phyloP scores from a whole-genome alignment of 1,139 yeast genomes.

The Candida glucosophila region DNA sequence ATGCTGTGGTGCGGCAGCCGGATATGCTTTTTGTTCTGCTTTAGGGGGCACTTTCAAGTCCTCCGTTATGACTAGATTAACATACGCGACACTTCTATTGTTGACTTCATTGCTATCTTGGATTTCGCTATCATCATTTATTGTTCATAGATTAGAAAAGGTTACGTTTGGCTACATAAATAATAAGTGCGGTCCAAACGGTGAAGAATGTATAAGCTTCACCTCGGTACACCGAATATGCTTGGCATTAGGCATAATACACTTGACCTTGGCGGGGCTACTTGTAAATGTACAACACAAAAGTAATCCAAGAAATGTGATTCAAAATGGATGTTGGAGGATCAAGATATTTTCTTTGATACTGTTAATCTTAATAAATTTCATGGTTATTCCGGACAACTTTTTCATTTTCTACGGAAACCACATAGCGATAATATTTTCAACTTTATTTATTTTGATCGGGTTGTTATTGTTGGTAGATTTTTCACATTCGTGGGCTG shows the following conservation, averaged over 20 bases:
- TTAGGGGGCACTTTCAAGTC: constrained; percentile 57
- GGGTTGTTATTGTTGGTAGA: constrained; percentile 89
- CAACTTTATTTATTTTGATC: constrained; percentile 78
- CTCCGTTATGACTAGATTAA: constrained; percentile 59
- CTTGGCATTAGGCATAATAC: constrained; percentile 79
- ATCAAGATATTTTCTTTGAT: constrained; percentile 60
- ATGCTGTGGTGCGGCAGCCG: constrained; percentile 78
- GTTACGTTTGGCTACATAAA: constrained; percentile 65
- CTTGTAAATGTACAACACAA: constrained; percentile 73
- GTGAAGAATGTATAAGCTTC: constrained; percentile 84
- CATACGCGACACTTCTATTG: constrained; percentile 74
- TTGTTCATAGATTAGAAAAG: constrained; percentile 65
- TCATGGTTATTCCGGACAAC: constrained; percentile 68
- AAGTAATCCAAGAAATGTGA: constrained; percentile 65
- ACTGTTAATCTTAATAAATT: constrained; percentile 50
- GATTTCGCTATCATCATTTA: constrained; percentile 81
- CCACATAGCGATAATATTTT: constrained; percentile 78
- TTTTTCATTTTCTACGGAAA: constrained; percentile 90
- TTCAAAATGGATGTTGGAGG: constrained; percentile 92
- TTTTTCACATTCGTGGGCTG: constrained; percentile 99
- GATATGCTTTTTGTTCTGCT: constrained; percentile 59
- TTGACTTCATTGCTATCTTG: constrained; percentile 80
- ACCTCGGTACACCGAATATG: constrained; percentile 88
- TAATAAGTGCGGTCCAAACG: constrained; percentile 56
- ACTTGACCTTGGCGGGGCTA: constrained; percentile 59